A percentile compares a stretch with the other conserved stretches of the same genome.
Evolutionary conservation across 2,329 filamentous ascomycete species (phyloP).

Genomic region (Talaromyces sp.): DNA sequence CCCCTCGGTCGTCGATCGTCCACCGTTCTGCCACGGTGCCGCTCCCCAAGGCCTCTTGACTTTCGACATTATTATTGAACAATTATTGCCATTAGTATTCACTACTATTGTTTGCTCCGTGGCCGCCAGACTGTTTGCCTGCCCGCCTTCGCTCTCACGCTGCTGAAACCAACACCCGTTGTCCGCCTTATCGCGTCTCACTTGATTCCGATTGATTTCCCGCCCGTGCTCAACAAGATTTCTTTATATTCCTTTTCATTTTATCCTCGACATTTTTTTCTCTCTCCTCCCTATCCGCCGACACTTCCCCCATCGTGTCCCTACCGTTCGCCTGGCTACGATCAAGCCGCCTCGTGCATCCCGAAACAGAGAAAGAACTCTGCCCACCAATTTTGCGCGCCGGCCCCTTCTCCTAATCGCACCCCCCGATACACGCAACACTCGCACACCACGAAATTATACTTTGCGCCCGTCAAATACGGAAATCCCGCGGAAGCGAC

Average conservation of each 20-base stretch:
- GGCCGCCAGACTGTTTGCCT: background rate
- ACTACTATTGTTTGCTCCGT: background rate
- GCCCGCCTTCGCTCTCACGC: background rate
- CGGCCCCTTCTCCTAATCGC: background rate
- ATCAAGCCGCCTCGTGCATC: background rate
- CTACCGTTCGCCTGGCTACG: constrained; percentile 1
- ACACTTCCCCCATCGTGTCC: background rate
- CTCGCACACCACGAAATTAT: background rate
- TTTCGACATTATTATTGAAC: background rate
- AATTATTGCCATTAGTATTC: background rate
- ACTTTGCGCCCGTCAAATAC: background rate
- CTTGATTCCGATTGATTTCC: background rate
- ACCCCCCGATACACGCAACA: background rate
- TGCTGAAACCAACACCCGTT: background rate
- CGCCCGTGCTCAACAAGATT: background rate
- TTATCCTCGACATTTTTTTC: constrained; percentile 4
- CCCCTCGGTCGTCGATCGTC: background rate
- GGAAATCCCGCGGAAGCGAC: background rate
- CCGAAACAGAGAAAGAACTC: background rate
- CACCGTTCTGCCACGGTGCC: background rate
- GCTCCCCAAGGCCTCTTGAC: background rate
- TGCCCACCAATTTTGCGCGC: background rate
- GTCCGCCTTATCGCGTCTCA: background rate
- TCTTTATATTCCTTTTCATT: background rate
- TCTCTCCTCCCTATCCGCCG: constrained; percentile 1